phyloP scores from a whole-genome alignment of 1,284 basidiomycete genomes.

The Rugosomyces carneus region DNA sequence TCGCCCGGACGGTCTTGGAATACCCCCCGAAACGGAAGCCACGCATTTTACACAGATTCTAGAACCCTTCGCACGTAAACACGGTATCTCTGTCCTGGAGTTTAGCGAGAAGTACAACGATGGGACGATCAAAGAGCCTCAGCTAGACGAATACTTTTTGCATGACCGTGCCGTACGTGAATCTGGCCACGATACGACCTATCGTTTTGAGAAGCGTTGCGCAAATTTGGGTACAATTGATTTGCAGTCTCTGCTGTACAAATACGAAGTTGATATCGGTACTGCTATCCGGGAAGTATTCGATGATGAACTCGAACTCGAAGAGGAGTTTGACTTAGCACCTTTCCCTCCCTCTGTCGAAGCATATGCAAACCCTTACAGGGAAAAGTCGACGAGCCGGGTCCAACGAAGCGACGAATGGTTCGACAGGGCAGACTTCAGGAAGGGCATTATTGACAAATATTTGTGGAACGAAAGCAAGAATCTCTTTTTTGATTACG shows the following conservation, averaged over 20 bases:
- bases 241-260: slow-evolving; percentile 84
- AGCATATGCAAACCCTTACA: slow-evolving; percentile 55
- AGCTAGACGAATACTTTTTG: slow-evolving; percentile 94
- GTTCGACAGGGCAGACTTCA: slow-evolving; percentile 82
- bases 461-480: slow-evolving; percentile 97
- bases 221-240: slow-evolving; percentile 97
- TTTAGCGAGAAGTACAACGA: slow-evolving; percentile 96
- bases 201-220: slow-evolving; percentile 94
- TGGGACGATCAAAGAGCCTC: slow-evolving; percentile 79
- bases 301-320: slow-evolving; percentile 84
- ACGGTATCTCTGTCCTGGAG: slow-evolving; percentile 93
- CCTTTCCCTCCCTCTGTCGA: slow-evolving; percentile 86
- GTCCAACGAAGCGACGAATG: slow-evolving; percentile 80
- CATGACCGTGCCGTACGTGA: slow-evolving; percentile 95
- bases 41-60: slow-evolving; percentile 97
- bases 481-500: slow-evolving; percentile 95
- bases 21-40: slow-evolving; percentile 97
- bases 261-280: slow-evolving; percentile 94
- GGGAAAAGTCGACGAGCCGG: slow-evolving; percentile 59
- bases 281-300: slow-evolving; percentile 94
- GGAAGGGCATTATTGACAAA: slow-evolving; percentile 84
- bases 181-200: slow-evolving; percentile 96
- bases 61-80: slow-evolving; percentile 89
- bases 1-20: slow-evolving; percentile 91
- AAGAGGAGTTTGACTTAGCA: slow-evolving; percentile 88